Conservation (phyloP, 495 filamentous ascomycete genomes). For the Daldinia childiae region DNA sequence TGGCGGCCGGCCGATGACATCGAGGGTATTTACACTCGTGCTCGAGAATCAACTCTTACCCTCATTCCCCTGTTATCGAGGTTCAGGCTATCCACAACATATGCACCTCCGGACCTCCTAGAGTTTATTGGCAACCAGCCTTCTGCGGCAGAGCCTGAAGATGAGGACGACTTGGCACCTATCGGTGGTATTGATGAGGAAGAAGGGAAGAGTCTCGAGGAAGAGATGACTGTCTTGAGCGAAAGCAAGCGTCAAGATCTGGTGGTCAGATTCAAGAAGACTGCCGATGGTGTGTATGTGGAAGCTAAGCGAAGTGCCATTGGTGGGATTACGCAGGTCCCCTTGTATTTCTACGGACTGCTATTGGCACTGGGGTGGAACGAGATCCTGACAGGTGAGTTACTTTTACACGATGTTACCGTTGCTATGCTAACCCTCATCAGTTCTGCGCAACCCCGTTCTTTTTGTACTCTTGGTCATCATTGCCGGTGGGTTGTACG, state of each 20-base stretch:
- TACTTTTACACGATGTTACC: conserved; percentile 16
- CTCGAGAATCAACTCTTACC: conserved; percentile 87
- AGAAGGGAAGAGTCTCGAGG: conserved; percentile 89
- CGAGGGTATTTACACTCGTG: conserved; percentile 89
- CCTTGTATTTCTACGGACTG: conserved; percentile 91
- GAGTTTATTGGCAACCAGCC: conserved; percentile 85
- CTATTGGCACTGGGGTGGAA: conserved; percentile 95
- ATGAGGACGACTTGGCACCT: conserved; percentile 86
- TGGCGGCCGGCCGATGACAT: conserved; percentile 98
- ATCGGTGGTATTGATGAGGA: conserved; percentile 93
- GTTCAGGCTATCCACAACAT: conserved; percentile 78
- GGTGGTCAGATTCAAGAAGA: conserved; percentile 95
- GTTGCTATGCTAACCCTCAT: conserved; percentile 48
- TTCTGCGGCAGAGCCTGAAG: conserved; percentile 75
- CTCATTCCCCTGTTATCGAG: conserved; percentile 88
- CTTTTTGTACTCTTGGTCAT: conserved; percentile 91
- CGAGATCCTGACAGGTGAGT: conserved; percentile 88
- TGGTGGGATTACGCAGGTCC: conserved; percentile 93
- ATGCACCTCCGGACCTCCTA: conserved; percentile 78
- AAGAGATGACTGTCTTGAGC: conserved; percentile 92
- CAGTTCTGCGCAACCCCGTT: conserved; percentile 90
- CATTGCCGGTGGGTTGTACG: conserved; percentile 76
- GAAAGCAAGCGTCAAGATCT: conserved; percentile 90
- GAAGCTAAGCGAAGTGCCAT: conserved; percentile 97
- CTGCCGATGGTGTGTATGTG: conserved; percentile 94